Conservation (phyloP, 768 basidiomycete species). For the Glaciozyma antarctica region DNA sequence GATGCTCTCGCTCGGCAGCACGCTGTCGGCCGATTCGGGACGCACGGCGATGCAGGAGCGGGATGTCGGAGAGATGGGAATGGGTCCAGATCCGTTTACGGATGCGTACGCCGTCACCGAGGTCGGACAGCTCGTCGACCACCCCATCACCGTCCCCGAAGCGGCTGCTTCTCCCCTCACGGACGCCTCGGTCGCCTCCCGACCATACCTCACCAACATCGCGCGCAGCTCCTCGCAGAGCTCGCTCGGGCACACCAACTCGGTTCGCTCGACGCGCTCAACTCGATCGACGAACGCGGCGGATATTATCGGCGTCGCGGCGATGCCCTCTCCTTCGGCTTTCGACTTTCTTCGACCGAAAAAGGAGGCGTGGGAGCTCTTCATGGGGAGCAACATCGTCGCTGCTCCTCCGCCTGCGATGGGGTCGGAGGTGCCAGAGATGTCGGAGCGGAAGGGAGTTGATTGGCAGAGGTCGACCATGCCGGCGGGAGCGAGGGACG, state of each 20-base stretch:
- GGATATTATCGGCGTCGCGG: not conserved
- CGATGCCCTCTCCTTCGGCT: slow-evolving; percentile 8
- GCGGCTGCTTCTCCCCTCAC: not conserved
- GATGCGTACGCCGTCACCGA: slow-evolving; percentile 19
- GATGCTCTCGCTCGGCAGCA: slow-evolving; percentile 28
- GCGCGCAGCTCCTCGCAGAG: not conserved
- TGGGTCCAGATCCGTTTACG: slow-evolving; percentile 13
- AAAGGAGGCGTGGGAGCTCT: not conserved
- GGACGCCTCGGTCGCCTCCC: not conserved
- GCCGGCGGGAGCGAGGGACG: too few relatives aligned
- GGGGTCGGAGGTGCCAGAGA: not conserved
- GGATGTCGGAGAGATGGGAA: not conserved
- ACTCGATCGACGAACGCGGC: not conserved
- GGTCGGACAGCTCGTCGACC: slow-evolving; percentile 14
- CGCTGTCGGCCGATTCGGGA: slow-evolving; percentile 3
- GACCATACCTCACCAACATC: not conserved
- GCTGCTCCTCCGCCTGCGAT: not conserved
- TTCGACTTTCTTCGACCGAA: slow-evolving; percentile 1
- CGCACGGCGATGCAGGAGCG: too few relatives aligned
- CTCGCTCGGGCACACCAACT: not conserved
- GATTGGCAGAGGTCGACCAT: not conserved
- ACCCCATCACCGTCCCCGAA: not conserved
- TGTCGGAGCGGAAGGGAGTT: not conserved
- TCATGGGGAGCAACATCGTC: not conserved
- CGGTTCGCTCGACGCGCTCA: slow-evolving; percentile 12